Percentiles rank a stretch among this genome's conserved stretches.
Conservation (phyloP, 208 protist genomes). For the Crithidia sp. region DNA sequence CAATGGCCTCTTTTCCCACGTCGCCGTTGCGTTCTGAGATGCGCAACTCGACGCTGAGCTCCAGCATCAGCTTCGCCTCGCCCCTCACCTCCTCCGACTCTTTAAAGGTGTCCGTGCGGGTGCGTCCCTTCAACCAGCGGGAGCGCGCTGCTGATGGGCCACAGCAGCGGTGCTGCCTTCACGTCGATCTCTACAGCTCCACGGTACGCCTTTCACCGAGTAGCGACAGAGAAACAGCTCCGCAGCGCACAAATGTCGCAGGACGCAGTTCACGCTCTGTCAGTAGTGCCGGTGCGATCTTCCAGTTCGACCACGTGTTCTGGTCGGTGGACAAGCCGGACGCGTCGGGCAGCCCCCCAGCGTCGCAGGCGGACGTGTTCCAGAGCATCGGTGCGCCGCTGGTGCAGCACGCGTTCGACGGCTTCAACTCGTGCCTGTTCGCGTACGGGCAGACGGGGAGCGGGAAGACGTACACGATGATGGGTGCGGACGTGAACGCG, state of each 20-base stretch:
- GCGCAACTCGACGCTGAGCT: too few species aligned
- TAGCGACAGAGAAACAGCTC: conserved; percentile 25
- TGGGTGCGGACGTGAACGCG: conserved; percentile 54
- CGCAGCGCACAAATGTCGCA: neutral
- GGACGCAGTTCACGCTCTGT: neutral
- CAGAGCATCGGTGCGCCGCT: conserved; percentile 54
- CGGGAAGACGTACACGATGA: conserved; percentile 96
- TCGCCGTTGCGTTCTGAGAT: too few species aligned
- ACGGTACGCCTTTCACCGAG: neutral
- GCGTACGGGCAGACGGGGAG: conserved; percentile 93
- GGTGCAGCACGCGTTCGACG: conserved; percentile 57
- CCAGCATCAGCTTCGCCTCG: too few species aligned
- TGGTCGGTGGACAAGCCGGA: conserved; percentile 56
- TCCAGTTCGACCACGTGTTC: conserved; percentile 77
- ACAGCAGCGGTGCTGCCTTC: neutral
- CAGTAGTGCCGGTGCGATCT: conserved; percentile 3
- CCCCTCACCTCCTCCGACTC: conserved; percentile 9
- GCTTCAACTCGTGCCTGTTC: conserved; percentile 89
- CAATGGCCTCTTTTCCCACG: too few species aligned
- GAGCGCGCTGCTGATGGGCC: conserved; percentile 30
- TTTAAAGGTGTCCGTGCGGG: conserved; percentile 64
- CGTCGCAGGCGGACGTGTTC: conserved; percentile 68
- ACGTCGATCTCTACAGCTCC: too few species aligned
- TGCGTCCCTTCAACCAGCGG: conserved; percentile 56
- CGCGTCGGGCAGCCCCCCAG: conserved; percentile 27